Evolutionary conservation across 257 asterid genomes (phyloP), one percentile per base, ranked within the genome.

Genomic region (Lycium barbarum): DNA sequence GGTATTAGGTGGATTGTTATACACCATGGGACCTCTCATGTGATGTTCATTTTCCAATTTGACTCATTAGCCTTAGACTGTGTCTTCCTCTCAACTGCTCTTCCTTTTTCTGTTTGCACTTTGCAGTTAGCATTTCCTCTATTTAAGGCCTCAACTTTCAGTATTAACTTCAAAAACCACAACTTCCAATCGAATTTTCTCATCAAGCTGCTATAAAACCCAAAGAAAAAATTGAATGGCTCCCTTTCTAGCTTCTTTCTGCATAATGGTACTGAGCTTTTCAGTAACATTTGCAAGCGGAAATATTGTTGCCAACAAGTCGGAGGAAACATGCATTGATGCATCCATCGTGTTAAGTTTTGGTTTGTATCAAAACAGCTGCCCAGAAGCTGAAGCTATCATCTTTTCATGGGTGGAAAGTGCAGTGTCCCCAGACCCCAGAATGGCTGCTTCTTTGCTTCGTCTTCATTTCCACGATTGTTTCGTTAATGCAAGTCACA

Each of bases 391-490:
- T 0, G 99, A 96, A 83, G 91, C 96, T 0, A 89, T 93, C 61
- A 82, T 95, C 79, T 96, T 91, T 82, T 91, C 98, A 0, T 92
- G 96, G 97, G 92, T 96, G 1, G 91, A 91, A 83, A 93, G 85
- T 83, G 97, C 97, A 0, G 92, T 95, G 1, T 88, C 91, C 0
- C 91, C 91, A 9, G 95, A 96, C 73, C 98, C 97, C 0, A 88
- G 99, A 83, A 93, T 95, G 95, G 94, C 98, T 7, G 99, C 98
- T 36, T 96, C 99, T 18, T 86, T 95, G 90, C 95, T 96, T 45
- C 98, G 98, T 5, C 97, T 96, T 38, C 98, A 96, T 87, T 96
- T 96, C 88, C 99, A 96, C 1, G 98, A 96, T 55, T 96, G 98
- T 84, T 90, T 96, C 22, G 98, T 96, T 5, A 95, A 95, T 90